phyloP scores from a whole-genome alignment of 2,329 filamentous ascomycete genomes.

The Plenodomus biglobosus region DNA sequence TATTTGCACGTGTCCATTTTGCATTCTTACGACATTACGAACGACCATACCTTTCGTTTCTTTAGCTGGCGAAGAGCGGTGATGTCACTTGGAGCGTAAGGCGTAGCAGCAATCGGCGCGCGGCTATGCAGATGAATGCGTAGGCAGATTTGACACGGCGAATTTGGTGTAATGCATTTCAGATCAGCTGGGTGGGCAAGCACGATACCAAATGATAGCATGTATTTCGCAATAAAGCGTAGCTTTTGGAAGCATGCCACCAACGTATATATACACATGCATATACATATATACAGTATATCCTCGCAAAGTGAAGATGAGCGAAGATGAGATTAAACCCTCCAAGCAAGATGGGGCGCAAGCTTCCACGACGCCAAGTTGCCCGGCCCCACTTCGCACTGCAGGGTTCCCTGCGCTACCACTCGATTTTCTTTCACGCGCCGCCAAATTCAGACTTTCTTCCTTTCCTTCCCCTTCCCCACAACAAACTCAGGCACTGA shows the following conservation, averaged over 20 bases:
- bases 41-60: constrained; percentile 18
- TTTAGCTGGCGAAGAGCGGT: constrained; percentile 4
- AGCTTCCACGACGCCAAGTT: neutral
- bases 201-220: constrained; percentile 44
- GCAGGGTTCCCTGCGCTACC: constrained; percentile 17
- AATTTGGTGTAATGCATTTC: constrained; percentile 35
- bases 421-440: constrained; percentile 35
- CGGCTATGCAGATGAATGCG: neutral
- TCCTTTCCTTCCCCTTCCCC: constrained; percentile 47
- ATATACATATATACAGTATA: too few relatives aligned
- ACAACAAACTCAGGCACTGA: constrained; percentile 44
- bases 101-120: neutral
- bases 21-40: constrained; percentile 41
- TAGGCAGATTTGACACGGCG: constrained; percentile 3
- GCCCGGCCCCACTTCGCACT: constrained; percentile 13
- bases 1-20: constrained; percentile 33
- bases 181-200: constrained; percentile 30
- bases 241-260: neutral
- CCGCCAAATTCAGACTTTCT: constrained; percentile 32
- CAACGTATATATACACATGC: too few relatives aligned
- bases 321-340: too few relatives aligned
- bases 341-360: neutral
- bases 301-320: too few relatives aligned
- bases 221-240: constrained; percentile 22
- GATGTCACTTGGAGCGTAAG: neutral